Evolutionary conservation across 768 basidiomycete species (phyloP), one percentile per base, ranked within the genome.

Genomic region (Mycena albidolilacea): DNA sequence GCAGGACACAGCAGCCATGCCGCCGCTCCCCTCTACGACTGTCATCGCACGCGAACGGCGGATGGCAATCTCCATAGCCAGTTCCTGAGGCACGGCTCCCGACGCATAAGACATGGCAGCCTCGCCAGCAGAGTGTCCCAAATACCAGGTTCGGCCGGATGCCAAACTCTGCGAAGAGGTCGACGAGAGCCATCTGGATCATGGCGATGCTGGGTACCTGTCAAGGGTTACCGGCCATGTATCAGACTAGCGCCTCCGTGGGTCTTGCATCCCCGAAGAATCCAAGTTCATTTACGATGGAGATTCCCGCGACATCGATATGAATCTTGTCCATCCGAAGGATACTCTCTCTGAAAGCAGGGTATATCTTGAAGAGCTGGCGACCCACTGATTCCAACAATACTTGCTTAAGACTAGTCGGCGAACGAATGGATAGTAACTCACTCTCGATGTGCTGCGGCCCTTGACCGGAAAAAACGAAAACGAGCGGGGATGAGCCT

Each of bases 61-160:
- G 58, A 87, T 83, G 1, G 86, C 82, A 17, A 88, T 72, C 72
- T 87, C 85, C 44, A 88, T 61, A 2, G 84, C 86, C 79, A 85
- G 77, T 0, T 78, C 80, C 60, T 83, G 81, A 0, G 83, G 74
- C 3, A 76, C 80, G 7, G 87, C 85, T 15, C 86, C 85, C 9
- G 85, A 86, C 0, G 85, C 83, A 67, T 86, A 86, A 15, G 86
- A 68, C 44, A 87, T 62, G 0, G 84, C 84, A 0, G 85, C 84
- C 73, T 88, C 87, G 19, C 87, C 87, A 17, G 86, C 85, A 19
- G 87, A 87, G 76, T 87, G 86, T 0, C 87, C n/a, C 87, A 19
- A 87, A 65, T 11, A 87, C 74, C 9, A 79, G 76, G 59, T 85
- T 80, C 0, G 87, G 85, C 15, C 71, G 74, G 64, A 86, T 67